A percentile compares a stretch with the other conserved stretches of the same genome.
These are phyloP conservation scores for Colletotrichum sp. DNA, from an alignment of 2,329 filamentous ascomycete species.

Conservation along the genomic window DNA sequence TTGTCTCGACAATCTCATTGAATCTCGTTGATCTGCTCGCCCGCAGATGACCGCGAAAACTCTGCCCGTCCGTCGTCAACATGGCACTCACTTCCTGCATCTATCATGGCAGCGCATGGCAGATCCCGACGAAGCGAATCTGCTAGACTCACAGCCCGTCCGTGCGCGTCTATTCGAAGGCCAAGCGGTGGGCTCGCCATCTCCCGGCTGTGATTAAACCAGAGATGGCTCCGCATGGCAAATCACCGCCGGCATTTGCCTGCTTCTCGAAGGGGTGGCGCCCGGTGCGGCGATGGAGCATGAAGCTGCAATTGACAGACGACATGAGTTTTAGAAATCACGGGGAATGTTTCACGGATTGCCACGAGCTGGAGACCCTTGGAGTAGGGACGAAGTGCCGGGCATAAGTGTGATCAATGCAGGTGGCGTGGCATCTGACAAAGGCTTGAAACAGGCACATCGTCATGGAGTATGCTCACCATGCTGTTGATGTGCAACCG, in stretches of 20 bases:
- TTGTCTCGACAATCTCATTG: not conserved
- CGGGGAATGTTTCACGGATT: conserved; percentile 1
- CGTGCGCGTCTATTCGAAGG: conserved; percentile 7
- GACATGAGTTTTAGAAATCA: not conserved
- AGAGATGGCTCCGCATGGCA: not conserved
- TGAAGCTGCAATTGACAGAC: not conserved
- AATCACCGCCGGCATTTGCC: not conserved
- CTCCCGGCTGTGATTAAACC: not conserved
- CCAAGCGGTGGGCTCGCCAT: not conserved
- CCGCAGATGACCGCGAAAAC: not conserved
- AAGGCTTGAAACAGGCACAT: conserved; percentile 6
- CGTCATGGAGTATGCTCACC: not conserved
- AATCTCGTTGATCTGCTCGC: not conserved
- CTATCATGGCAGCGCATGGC: not conserved
- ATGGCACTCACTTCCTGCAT: not conserved
- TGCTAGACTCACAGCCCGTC: not conserved
- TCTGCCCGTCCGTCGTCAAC: not conserved
- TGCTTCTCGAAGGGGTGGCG: not conserved
- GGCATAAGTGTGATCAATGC: not conserved
- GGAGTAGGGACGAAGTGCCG: not conserved
- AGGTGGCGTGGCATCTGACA: not conserved
- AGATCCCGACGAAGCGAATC: not conserved
- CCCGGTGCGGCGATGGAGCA: not conserved
- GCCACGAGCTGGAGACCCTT: not conserved
- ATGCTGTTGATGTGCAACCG: not conserved